Base-by-base conservation (phyloP, 805 yeast species). In the Debaryomyces tyrocola region DNA sequence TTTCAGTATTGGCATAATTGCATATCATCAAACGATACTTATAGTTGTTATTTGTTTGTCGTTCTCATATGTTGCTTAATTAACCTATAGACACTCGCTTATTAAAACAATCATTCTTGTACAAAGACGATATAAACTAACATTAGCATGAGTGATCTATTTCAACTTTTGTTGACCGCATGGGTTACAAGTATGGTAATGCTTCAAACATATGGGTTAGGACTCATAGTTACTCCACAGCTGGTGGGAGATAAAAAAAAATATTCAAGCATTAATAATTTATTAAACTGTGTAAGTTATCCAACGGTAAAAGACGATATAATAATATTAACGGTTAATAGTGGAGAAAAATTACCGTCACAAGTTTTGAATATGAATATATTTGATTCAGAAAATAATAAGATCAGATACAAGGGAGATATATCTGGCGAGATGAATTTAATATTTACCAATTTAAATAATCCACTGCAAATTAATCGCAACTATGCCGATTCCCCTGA, bases 381-480 rank as follows among this genome's bases (percentile, higher is more conserved):
- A 5, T 63, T 73, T 44, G 78, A 73, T 47, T 62, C 63, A 18
- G 69, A 66, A 27, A 59, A 63, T 44, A 73, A 72, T 50, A 49
- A 55, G 4, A 60, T 73, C 41, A 61, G 78, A 37, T 50, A 56
- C 37, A 57, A 66, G 45, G 52, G 54, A 17, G 69, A 69, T 49
- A 52, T 72, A 36, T 43, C 56, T 8, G 55, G 56, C n/a, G 72
- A 67, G 27, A 49, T 62, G 33, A 54, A 60, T 29, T 44, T 73
- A 15, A 71, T 73, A 43, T 64, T 73, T 52, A 64, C 69, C 41
- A 70, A 69, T 48, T 57, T 65, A 45, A 67, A 71, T 56, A 60
- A 60, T 46, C 33, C 53, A 9, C 33, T 40, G 6, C 59, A 55
- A 33, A 40, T 58, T 24, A 45, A 46, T 10, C 27, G 10, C 27